phyloP scores from a whole-genome alignment of 2,329 filamentous ascomycete species.

The Fusarium incarnatum region DNA sequence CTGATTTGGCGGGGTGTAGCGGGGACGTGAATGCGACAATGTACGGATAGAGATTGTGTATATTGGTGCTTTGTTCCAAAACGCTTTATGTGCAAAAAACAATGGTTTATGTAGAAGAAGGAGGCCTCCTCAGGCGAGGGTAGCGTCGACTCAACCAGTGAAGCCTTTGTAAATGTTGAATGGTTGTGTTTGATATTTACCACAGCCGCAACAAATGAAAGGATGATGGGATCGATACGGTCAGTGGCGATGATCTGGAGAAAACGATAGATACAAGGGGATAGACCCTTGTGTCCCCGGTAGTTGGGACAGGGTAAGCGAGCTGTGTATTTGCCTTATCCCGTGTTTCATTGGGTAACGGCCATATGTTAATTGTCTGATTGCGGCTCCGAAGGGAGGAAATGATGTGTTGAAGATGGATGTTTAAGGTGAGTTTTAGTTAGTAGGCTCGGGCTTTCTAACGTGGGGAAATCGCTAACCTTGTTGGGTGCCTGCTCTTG shows the following conservation, averaged over 20 bases:
- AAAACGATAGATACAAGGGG: conserved; percentile 15
- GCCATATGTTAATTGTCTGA: conserved; percentile 2
- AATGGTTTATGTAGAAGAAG: neutral
- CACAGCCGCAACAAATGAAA: conserved; percentile 1
- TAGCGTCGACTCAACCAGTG: neutral
- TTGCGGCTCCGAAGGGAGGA: conserved; percentile 34
- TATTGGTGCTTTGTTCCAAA: neutral
- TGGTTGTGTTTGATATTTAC: neutral
- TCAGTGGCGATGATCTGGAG: conserved; percentile 28
- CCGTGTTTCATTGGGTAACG: conserved; percentile 11
- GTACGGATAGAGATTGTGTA: neutral
- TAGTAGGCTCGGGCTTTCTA: conserved; percentile 1
- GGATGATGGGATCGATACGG: conserved; percentile 40
- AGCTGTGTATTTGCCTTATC: conserved; percentile 4
- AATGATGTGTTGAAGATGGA: conserved; percentile 28
- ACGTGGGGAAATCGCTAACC: conserved; percentile 17
- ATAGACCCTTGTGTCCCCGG: conserved; percentile 29
- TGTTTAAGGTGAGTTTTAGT: conserved; percentile 31
- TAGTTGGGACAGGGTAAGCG: neutral
- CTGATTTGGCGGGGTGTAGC: conserved; percentile 30
- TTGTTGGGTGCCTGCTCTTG: neutral
- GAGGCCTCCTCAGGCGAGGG: neutral
- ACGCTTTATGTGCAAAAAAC: neutral
- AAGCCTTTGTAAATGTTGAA: neutral
- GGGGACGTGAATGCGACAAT: conserved; percentile 9